Conservation (phyloP, 768 basidiomycete genomes). For the Boletus tomentosulus region DNA sequence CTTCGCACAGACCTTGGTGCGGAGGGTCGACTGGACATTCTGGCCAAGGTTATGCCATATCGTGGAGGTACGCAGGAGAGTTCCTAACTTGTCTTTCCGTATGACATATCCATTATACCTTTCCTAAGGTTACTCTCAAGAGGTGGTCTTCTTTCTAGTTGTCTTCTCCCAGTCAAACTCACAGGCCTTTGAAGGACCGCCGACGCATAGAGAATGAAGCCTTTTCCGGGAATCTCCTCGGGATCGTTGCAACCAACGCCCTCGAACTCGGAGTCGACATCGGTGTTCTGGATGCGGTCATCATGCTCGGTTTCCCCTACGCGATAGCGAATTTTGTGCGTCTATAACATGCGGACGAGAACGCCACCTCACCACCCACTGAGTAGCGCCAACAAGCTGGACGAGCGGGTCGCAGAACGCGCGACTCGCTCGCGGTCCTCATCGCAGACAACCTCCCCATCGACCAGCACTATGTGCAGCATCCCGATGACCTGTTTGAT, state of each 20-base stretch:
- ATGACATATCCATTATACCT: neutral
- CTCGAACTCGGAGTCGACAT: slow-evolving; percentile 92
- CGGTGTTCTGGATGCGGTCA: slow-evolving; percentile 81
- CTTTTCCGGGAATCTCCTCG: slow-evolving; percentile 77
- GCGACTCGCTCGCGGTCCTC: slow-evolving; percentile 73
- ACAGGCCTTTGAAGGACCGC: slow-evolving; percentile 51
- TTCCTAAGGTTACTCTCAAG: slow-evolving; percentile 62
- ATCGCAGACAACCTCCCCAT: slow-evolving; percentile 66
- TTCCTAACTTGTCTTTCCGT: neutral
- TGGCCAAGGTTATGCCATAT: slow-evolving; percentile 75
- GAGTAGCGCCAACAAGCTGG: slow-evolving; percentile 83
- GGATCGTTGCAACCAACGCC: slow-evolving; percentile 87
- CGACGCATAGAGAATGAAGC: slow-evolving; percentile 82
- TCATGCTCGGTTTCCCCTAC: slow-evolving; percentile 84
- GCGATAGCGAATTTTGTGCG: slow-evolving; percentile 77
- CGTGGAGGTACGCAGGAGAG: slow-evolving; percentile 59
- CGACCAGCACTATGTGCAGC: slow-evolving; percentile 68
- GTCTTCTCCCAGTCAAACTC: neutral
- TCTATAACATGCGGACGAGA: neutral
- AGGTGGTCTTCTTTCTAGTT: slow-evolving; percentile 37
- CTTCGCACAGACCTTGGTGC: slow-evolving; percentile 65
- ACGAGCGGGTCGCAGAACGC: slow-evolving; percentile 75
- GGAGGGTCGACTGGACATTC: slow-evolving; percentile 72
- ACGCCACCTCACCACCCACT: neutral
- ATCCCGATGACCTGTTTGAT: slow-evolving; percentile 70